Evolutionary conservation across 139 green algal species (phyloP).

Genomic region (Gonium pectorale): DNA sequence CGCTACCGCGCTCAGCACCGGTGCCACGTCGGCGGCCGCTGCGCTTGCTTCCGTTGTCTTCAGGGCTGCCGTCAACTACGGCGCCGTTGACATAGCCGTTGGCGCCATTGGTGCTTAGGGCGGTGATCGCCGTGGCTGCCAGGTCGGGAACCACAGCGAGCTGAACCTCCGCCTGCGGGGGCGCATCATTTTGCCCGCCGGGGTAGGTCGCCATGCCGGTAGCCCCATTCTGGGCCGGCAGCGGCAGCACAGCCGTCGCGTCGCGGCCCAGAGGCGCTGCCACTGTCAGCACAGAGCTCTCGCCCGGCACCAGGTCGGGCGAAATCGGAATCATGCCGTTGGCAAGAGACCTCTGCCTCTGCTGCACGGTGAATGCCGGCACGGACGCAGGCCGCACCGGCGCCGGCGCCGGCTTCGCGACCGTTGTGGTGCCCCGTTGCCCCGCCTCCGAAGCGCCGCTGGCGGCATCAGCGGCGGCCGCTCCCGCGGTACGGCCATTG

Average conservation of each 20-base stretch:
- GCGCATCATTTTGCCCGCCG: too few species aligned
- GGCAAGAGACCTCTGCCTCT: not conserved
- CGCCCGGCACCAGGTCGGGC: not conserved
- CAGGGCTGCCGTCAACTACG: not conserved
- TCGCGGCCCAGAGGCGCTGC: not conserved
- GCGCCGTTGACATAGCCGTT: not conserved
- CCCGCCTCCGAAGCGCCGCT: too few species aligned
- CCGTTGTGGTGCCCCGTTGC: too few species aligned
- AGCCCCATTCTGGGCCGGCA: too few species aligned
- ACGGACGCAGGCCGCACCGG: too few species aligned
- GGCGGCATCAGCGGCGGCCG: not conserved
- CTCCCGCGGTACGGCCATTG: not conserved
- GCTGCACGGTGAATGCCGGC: too few species aligned
- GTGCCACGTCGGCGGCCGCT: not conserved
- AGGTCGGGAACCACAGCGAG: not conserved
- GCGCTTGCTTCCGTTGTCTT: not conserved
- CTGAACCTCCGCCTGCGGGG: not conserved
- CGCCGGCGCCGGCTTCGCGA: too few species aligned
- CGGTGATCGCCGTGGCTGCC: not conserved
- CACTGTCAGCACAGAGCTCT: not conserved
- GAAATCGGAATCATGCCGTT: not conserved
- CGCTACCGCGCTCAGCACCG: not conserved
- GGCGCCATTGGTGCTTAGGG: not conserved
- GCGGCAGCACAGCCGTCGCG: not conserved
- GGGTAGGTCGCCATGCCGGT: too few species aligned